Base-by-base conservation (phyloP, 495 filamentous ascomycete genomes). In the Paragyromitra xinjiangensis region DNA sequence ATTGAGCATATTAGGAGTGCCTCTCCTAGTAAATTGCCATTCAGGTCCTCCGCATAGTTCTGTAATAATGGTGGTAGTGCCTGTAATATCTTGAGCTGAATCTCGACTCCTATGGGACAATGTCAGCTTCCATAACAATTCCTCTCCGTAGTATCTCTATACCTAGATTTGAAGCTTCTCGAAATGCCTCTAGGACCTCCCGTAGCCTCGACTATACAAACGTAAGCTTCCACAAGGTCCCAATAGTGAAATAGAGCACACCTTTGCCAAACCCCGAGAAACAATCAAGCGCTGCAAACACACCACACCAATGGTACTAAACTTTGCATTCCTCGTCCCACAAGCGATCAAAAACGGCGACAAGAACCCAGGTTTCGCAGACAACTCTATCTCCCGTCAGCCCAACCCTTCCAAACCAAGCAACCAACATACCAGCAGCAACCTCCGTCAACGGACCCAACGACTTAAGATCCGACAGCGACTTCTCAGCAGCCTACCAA, bases 81-180 rank as follows among this genome's bases (percentile, higher is more conserved):
- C 82, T 99, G 95, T 19, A 99, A 86, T 39, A 98, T 96, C 84
- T 98, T 99, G 64, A 99, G 88, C 80, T 99, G 95, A 2, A 98
- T 91, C 83, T 99, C 96, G 62, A 96, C 88, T 42, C 91, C 94
- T 87, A 84, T 80, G 6, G 44, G 24, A 19, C 7, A 63, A 56
- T 45, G 59, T 42, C 11, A 64, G 68, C 12, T 42, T 34, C 53
- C 42, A 24, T 37, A 22, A 37, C 19, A 11, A 63, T 42, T 19
- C 11, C 12, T 34, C 12, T 50, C 24, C 63, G 1, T 26, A 45
- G 4, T 64, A 40, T 19, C 14, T 19, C 79, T 82, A 63, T 85
- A 91, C 90, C 88, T 71, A 92, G 74, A 73, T 85, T 86, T 14
- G 92, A 91, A 64, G 92, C 93, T 81, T 98, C 94, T 80, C 91